Evolutionary conservation across 331 rosid genomes (phyloP).

Genomic region (Dryas integrifolia): DNA sequence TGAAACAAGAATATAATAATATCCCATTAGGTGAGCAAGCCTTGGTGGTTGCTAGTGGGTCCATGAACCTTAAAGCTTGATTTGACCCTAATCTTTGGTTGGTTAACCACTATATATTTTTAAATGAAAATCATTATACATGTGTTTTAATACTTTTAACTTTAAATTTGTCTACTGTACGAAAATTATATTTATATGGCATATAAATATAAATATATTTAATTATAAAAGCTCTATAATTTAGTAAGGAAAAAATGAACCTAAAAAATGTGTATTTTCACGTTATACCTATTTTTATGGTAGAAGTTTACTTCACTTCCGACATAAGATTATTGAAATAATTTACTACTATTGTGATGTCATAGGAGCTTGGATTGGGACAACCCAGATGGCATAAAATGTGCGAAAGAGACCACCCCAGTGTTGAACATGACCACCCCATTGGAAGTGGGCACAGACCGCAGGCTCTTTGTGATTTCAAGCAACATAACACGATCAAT

Average conservation of each 20-base stretch:
- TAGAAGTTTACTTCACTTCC: neutral
- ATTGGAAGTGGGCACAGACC: conserved; percentile 73
- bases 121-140: neutral
- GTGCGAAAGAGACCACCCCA: conserved; percentile 81
- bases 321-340: neutral
- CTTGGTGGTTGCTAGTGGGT: conserved; percentile 26
- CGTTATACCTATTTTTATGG: too few relatives aligned
- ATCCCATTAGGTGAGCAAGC: conserved; percentile 24
- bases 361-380: conserved; percentile 83
- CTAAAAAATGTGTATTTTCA: too few relatives aligned
- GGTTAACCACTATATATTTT: conserved; percentile 27
- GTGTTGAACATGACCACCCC: conserved; percentile 44
- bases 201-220: too few relatives aligned
- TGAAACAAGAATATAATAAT: neutral
- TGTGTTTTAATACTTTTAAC: neutral
- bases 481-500: conserved; percentile 44
- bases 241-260: too few relatives aligned
- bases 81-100: conserved; percentile 14
- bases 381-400: conserved; percentile 81
- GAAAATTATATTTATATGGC: too few relatives aligned
- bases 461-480: conserved; percentile 49
- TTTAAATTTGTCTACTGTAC: too few relatives aligned
- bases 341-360: neutral
- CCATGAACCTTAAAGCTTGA: neutral
- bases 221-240: too few relatives aligned